Base-by-base conservation (phyloP, 2,329 filamentous ascomycete species). In the Xylariaceae sp. region DNA sequence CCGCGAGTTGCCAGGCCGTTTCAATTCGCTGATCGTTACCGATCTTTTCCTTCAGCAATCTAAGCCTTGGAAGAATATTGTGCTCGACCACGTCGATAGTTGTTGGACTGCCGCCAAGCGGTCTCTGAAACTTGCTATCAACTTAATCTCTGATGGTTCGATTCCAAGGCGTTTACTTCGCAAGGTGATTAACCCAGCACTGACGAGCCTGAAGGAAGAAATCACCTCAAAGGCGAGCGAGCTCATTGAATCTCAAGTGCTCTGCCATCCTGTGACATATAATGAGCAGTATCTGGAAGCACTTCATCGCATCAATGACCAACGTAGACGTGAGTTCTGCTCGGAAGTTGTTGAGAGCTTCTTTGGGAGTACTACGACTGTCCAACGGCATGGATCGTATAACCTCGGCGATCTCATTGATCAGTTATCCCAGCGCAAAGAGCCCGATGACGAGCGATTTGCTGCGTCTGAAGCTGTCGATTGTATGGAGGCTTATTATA, bases 21-120 rank as follows among this genome's bases (percentile, higher is more conserved):
- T 85, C 69, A 87, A 87, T 57, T 81, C 86, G 0, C 67, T 84
- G 50, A 73, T 89, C 8, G 77, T 89, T 0, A 73, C 75, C 0
- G 81, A 87, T 19, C 68, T 90, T 0, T 90, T 90, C 65, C 73
- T 73, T 17, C 79, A 87, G 41, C 85, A 89, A 55, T 85, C 79
- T 0, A 52, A 63, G 6, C 80, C 79, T 0, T 90, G 85, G 87
- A 68, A 76, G 37, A 26, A 53, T 0, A 75, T 84, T 23, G 82
- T 79, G 0, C 67, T 73, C 5, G 76, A 81, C 34, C 72, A 87
- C 21, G 16, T 80, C 73, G 3, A 79, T 76, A n/a, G 79, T 60
- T 46, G 26, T 82, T 69, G 82, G 61, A 66, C 82, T 6, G 76
- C 85, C 3, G 75, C 72, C 1, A 54, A 58, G 3, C 74, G 80